phyloP scores from a whole-genome alignment of 2,329 filamentous ascomycete genomes.

The Nemania sp. region DNA sequence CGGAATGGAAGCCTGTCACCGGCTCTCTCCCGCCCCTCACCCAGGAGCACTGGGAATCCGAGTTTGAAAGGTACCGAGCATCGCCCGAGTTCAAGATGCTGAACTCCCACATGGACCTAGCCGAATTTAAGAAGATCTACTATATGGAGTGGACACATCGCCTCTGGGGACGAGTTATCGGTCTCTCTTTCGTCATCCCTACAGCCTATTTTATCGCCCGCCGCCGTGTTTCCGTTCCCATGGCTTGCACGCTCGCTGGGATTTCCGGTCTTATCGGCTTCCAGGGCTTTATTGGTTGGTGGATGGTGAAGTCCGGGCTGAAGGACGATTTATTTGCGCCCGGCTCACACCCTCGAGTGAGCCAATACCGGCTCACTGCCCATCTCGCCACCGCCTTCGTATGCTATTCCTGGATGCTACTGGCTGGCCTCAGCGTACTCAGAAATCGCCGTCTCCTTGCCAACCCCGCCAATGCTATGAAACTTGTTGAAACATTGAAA shows the following conservation, averaged over 20 bases:
- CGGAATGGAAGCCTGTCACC: conserved; percentile 97
- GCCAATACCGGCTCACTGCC: conserved; percentile 87
- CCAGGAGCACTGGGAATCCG: conserved; percentile 81
- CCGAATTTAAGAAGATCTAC: conserved; percentile 98
- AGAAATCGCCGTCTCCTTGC: conserved; percentile 73
- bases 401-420: conserved; percentile 93
- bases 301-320: conserved; percentile 98
- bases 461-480: conserved; percentile 64
- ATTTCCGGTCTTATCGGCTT: conserved; percentile 91
- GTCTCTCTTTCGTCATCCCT: conserved; percentile 85
- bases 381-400: conserved; percentile 90
- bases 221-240: conserved; percentile 74
- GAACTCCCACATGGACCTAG: conserved; percentile 89
- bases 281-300: conserved; percentile 96
- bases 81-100: conserved; percentile 92
- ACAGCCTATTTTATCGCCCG: conserved; percentile 85
- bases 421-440: conserved; percentile 82
- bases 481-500: conserved; percentile 63
- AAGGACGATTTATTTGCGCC: conserved; percentile 94
- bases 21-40: conserved; percentile 84
- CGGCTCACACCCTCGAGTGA: conserved; percentile 87
- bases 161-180: conserved; percentile 90
- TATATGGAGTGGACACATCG: conserved; percentile 99
- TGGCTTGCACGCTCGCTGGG: conserved; percentile 76
- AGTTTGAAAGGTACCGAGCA: conserved; percentile 88